Conservation (phyloP, 2,329 filamentous ascomycete species). For the Kalaharituber pfeilii region DNA sequence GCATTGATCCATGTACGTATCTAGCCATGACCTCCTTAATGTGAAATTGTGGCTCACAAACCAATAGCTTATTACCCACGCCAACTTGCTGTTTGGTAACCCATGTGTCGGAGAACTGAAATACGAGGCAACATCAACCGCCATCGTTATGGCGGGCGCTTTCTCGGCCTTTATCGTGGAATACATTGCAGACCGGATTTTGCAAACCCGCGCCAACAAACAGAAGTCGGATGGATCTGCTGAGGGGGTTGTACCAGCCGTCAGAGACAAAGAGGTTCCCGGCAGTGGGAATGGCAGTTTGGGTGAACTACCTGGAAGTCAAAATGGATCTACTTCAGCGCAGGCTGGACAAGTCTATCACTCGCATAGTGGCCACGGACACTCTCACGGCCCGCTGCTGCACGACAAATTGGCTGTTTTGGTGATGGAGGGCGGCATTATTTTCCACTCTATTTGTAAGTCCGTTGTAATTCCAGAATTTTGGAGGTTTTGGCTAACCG, state of each 20-base stretch:
- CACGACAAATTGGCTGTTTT: slow-evolving; percentile 23
- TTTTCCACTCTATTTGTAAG: slow-evolving; percentile 56
- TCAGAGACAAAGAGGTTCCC: not conserved
- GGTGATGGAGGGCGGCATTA: slow-evolving; percentile 54
- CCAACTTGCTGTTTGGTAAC: slow-evolving; percentile 53
- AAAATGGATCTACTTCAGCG: not conserved
- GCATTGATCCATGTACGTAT: slow-evolving; percentile 41
- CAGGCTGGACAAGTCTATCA: not conserved
- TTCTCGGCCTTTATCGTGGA: slow-evolving; percentile 58
- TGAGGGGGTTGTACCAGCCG: not conserved
- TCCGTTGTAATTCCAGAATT: slow-evolving; percentile 6
- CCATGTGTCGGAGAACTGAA: slow-evolving; percentile 46
- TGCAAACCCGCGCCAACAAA: not conserved
- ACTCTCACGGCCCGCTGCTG: not conserved
- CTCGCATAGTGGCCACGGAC: not conserved
- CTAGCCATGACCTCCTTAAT: no score
- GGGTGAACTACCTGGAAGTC: no score
- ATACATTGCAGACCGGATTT: slow-evolving; percentile 41
- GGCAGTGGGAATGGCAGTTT: no score
- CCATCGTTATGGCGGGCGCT: slow-evolving; percentile 56
- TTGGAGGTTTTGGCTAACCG: not conserved
- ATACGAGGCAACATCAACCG: slow-evolving; percentile 52
- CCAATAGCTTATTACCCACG: slow-evolving; percentile 48
- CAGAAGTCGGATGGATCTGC: not conserved
- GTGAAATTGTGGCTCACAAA: slow-evolving; percentile 31